Percentiles rank a stretch among this genome's conserved stretches.
Evolutionary conservation across 345 rosid species (phyloP).

Genomic region (Psidium guajava): DNA sequence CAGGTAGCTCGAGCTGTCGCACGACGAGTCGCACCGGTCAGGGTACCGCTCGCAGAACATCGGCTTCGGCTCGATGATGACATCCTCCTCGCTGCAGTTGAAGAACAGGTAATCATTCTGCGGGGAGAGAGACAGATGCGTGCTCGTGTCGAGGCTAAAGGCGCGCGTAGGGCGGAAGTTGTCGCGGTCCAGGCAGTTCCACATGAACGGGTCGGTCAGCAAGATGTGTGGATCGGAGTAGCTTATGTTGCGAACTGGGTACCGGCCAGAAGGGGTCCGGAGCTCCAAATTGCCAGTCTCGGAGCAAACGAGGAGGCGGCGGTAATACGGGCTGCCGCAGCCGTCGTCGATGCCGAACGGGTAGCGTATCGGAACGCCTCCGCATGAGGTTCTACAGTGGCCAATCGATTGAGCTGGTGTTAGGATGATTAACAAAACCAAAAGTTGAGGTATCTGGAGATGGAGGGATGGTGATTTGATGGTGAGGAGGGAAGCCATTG

Average conservation of each 20-base stretch:
- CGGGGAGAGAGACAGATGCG: constrained; percentile 63
- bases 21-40: constrained; percentile 76
- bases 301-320: constrained; percentile 68
- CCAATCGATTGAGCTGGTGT: constrained; percentile 23
- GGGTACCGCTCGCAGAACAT: constrained; percentile 83
- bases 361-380: constrained; percentile 51
- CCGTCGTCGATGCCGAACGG: constrained; percentile 84
- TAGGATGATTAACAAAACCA: constrained; percentile 1
- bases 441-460: not conserved
- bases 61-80: constrained; percentile 72
- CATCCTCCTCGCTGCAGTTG: constrained; percentile 58
- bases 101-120: constrained; percentile 91
- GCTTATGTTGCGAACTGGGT: constrained; percentile 58
- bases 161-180: constrained; percentile 66
- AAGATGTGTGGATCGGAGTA: constrained; percentile 77
- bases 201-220: constrained; percentile 72
- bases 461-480: not conserved
- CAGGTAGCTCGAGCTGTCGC: constrained; percentile 79
- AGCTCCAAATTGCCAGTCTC: constrained; percentile 50
- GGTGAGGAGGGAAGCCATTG: constrained; percentile 9
- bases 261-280: constrained; percentile 73
- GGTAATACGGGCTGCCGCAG: constrained; percentile 82
- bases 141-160: constrained; percentile 80
- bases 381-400: constrained; percentile 65
- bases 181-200: constrained; percentile 64